Evolutionary conservation across 139 green algal genomes (phyloP).

Genomic region (Chlorella vulgaris): DNA sequence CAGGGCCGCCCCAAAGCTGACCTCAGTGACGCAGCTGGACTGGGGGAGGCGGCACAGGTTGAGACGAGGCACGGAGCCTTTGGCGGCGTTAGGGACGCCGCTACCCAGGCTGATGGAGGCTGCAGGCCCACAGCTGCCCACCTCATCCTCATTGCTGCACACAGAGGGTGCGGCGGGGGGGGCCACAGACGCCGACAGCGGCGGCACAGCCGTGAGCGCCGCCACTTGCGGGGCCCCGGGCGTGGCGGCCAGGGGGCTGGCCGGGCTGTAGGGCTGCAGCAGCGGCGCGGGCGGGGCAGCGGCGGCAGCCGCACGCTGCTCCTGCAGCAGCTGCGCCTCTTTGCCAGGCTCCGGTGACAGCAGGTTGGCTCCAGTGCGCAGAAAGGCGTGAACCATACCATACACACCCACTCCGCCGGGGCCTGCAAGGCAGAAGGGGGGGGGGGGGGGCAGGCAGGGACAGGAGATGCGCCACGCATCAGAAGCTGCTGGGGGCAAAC

Average conservation of each 20-base stretch:
- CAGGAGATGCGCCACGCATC: background rate
- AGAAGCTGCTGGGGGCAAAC: too few relatives aligned
- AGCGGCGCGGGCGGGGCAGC: background rate
- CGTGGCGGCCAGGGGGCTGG: constrained; percentile 18
- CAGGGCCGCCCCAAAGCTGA: constrained; percentile 11
- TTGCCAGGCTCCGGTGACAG: constrained; percentile 45
- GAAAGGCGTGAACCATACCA: constrained; percentile 38
- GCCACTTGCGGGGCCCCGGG: background rate
- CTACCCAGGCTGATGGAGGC: constrained; percentile 8
- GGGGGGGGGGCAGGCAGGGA: background rate
- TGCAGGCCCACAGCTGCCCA: constrained; percentile 4
- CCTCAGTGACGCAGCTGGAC: background rate
- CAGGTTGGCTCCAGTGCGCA: constrained; percentile 43
- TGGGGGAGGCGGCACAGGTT: constrained; percentile 3
- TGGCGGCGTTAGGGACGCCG: background rate
- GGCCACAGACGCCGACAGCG: background rate
- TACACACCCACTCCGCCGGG: constrained; percentile 16
- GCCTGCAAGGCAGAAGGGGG: background rate
- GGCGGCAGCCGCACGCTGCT: background rate
- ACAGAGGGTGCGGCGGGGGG: too few relatives aligned
- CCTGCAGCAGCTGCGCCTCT: background rate
- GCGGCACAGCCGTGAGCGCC: background rate
- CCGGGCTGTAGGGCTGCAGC: constrained; percentile 30
- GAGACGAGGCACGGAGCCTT: constrained; percentile 7
- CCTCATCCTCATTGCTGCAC: constrained; percentile 31